Evolutionary conservation across 228 moss, liverwort and hornwort genomes (phyloP).

Genomic region (Sphagnum magellanicum): DNA sequence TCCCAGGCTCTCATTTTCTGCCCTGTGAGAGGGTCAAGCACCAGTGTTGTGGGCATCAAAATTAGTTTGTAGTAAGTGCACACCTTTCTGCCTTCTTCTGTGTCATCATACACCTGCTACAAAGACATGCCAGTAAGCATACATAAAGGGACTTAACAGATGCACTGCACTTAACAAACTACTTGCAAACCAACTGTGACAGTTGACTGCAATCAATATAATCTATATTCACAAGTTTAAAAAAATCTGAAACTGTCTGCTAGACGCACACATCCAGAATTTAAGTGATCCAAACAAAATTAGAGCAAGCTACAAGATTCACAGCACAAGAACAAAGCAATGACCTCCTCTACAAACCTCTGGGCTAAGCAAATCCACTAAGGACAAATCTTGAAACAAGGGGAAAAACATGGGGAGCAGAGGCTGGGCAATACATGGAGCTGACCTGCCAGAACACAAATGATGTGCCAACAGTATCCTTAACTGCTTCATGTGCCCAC

Average conservation of each 20-base stretch:
- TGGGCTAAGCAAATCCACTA: too few species aligned
- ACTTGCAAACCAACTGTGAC: too few species aligned
- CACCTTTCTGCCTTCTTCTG: constrained; percentile 94
- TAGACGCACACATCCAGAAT: too few species aligned
- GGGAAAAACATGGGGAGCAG: not conserved
- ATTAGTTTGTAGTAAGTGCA: constrained; percentile 91
- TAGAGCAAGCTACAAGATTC: too few species aligned
- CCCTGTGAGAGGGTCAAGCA: constrained; percentile 93
- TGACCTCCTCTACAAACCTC: too few species aligned
- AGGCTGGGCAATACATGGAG: constrained; percentile 6
- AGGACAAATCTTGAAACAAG: too few species aligned
- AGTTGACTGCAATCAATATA: too few species aligned
- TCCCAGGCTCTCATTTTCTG: constrained; percentile 98
- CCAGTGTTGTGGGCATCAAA: constrained; percentile 82
- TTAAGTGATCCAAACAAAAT: too few species aligned
- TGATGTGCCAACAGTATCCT: constrained; percentile 94
- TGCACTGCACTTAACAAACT: too few species aligned
- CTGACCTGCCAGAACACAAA: constrained; percentile 99
- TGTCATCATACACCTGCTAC: constrained; percentile 82
- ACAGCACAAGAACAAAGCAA: too few species aligned
- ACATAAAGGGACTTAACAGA: not conserved
- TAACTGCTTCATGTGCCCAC: constrained; percentile 99
- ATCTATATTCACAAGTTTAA: too few species aligned
- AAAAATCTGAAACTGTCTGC: too few species aligned
- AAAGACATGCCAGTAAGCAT: not conserved